These are phyloP conservation scores for Penicillium robsamsonii DNA, from an alignment of 495 filamentous ascomycete genomes.

Conservation along the genomic window DNA sequence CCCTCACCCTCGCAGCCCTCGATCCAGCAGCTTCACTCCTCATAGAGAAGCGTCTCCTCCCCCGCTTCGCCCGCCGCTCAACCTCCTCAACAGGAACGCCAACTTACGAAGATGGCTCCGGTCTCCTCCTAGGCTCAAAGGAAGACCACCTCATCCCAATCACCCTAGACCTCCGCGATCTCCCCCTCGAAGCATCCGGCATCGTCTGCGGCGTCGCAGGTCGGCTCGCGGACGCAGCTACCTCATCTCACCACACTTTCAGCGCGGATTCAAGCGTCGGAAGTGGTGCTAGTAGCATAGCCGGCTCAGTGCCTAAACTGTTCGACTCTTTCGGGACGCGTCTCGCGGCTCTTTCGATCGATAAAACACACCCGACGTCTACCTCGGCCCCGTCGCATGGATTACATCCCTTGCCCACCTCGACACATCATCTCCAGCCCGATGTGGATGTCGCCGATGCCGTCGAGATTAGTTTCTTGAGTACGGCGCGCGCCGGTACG, in stretches of 20 bases:
- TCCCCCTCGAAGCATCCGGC: conserved; percentile 86
- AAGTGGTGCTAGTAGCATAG: conserved; percentile 14
- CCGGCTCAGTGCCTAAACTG: conserved; percentile 20
- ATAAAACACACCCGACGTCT: not conserved
- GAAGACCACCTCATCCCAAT: conserved; percentile 84
- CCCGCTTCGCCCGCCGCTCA: conserved; percentile 41
- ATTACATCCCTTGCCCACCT: conserved; percentile 2
- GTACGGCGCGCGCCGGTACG: conserved; percentile 83
- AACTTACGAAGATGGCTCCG: conserved; percentile 39
- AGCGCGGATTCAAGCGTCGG: conserved; percentile 6
- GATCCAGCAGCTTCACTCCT: conserved; percentile 79
- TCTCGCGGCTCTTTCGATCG: conserved; percentile 8
- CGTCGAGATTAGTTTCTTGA: conserved; percentile 88
- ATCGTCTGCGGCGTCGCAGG: conserved; percentile 92
- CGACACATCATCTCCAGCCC: conserved; percentile 39
- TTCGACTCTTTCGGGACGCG: conserved; percentile 22
- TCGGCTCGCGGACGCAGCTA: conserved; percentile 60
- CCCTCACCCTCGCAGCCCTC: conserved; percentile 77
- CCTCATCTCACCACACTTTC: conserved; percentile 10
- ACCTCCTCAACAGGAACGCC: conserved; percentile 46
- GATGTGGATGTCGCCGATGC: conserved; percentile 49
- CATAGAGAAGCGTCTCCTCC: conserved; percentile 70
- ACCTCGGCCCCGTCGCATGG: not conserved
- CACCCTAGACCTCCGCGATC: conserved; percentile 75
- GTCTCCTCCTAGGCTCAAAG: conserved; percentile 71